Base-by-base conservation (phyloP, 345 rosid genomes). In the Fremontodendron californicum region DNA sequence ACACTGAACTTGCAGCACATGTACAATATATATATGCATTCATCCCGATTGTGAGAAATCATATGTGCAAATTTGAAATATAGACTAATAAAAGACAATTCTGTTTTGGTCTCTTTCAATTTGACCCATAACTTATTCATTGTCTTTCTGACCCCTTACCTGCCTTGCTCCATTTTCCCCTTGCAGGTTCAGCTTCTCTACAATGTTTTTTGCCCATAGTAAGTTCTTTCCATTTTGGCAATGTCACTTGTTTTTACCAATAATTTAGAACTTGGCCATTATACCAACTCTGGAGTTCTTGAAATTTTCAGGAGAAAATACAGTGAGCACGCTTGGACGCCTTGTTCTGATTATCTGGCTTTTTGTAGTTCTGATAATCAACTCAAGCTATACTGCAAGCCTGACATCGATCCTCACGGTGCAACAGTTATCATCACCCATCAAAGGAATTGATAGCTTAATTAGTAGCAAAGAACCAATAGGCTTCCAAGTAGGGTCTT, bases 171-270 rank as follows among this genome's bases (percentile, higher is more conserved):
- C 55, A 51, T 77, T 74, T 18, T 63, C 54, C 35, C 61, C 33
- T 57, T 83, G 82, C 98, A 94, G 97, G 98, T 94, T 92, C 77
- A 91, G 93, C 91, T 89, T 92, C 84, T 91, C 96, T 11, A 94
- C 98, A 0, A 88, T 92, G 97, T 94, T 94, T 88, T 90, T 86
- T 75, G 76, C 98, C 15, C 97, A 94, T 62, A 87, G 98, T 92
- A 91, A 89, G 96, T 89, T 51, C n/a, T 74, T 79, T 75, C 45
- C 25, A 18, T 75, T 35, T 62, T 74, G 43, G 19, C 33, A 57
- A 72, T 58, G 9, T 21, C 57, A 70, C 40, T 39, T 62, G 21
- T 31, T 35, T 51, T 6, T 8, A 71, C 48, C 18, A 21, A 23
- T 31, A 23, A 33, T 48, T 46, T 46, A 46, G 37, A 19, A 60